A percentile compares a stretch with the other conserved stretches of the same genome.
Conservation (phyloP, 139 green algal species). For the Chlorella sp. region DNA sequence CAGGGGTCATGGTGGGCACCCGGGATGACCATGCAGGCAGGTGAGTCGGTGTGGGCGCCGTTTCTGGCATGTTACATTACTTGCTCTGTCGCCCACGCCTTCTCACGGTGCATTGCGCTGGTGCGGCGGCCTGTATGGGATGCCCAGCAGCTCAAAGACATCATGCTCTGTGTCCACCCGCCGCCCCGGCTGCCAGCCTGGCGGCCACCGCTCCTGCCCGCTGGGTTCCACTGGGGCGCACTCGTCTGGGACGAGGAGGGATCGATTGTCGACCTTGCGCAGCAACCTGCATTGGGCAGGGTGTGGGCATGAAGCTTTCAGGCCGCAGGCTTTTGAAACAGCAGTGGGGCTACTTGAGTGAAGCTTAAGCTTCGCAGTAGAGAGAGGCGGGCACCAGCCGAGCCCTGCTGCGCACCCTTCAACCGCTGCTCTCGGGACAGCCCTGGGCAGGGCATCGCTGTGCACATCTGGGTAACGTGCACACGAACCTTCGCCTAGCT, state of each 20-base stretch:
- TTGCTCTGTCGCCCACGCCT: too few species aligned
- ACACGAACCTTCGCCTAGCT: not conserved
- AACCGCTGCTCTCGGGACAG: too few species aligned
- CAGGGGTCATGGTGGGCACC: too few species aligned
- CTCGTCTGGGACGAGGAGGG: constrained; percentile 44
- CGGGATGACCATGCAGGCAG: too few species aligned
- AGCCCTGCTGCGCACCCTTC: too few species aligned
- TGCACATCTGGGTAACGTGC: not conserved
- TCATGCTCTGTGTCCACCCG: constrained; percentile 40
- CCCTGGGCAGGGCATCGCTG: not conserved
- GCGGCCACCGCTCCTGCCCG: not conserved
- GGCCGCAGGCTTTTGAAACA: too few species aligned
- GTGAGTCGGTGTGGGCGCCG: too few species aligned
- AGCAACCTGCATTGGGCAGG: constrained; percentile 42
- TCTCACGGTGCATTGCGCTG: constrained; percentile 36
- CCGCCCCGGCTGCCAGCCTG: not conserved
- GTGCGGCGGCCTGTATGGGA: constrained; percentile 45
- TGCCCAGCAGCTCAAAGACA: constrained; percentile 57
- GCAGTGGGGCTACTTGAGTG: not conserved
- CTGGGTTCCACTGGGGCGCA: constrained; percentile 9
- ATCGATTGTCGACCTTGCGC: constrained; percentile 21
- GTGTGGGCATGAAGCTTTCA: not conserved
- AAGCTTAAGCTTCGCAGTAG: not conserved
- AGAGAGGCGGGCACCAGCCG: too few species aligned
- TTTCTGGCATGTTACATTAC: too few species aligned